Percentiles rank a stretch among this genome's conserved stretches.
These are phyloP conservation scores for Penicillium sp. DNA, from an alignment of 2,329 filamentous ascomycete genomes.

Conservation along the genomic window DNA sequence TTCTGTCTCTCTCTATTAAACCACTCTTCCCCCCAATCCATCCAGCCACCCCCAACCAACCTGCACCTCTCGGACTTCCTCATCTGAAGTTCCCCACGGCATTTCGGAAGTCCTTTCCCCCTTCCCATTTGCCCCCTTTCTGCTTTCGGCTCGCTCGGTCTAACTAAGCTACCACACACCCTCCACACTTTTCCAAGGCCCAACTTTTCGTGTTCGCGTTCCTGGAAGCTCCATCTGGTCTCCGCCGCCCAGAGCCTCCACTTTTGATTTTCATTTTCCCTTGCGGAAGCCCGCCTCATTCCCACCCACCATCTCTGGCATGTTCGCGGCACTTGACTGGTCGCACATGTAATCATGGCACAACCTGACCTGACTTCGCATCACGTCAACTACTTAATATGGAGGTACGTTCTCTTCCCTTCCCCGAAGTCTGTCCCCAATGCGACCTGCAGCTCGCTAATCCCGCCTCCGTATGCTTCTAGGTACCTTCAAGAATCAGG, in stretches of 20 bases:
- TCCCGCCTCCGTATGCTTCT: slow-evolving; percentile 12
- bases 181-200: slow-evolving; percentile 1
- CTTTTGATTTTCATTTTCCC: slow-evolving; percentile 32
- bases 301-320: slow-evolving; percentile 32
- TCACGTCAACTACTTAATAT: slow-evolving; percentile 71
- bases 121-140: slow-evolving; percentile 8
- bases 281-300: slow-evolving; percentile 34
- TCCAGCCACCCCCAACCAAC: background rate
- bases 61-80: slow-evolving; percentile 6
- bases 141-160: slow-evolving; percentile 16
- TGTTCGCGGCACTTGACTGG: slow-evolving; percentile 31
- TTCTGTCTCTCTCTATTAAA: background rate
- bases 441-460: slow-evolving; percentile 18
- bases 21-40: background rate
- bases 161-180: background rate
- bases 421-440: slow-evolving; percentile 14
- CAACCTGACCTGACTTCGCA: slow-evolving; percentile 52
- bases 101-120: background rate
- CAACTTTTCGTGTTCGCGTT: slow-evolving; percentile 10
- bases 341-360: slow-evolving; percentile 51
- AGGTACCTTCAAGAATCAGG: slow-evolving; percentile 62
- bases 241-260: slow-evolving; percentile 20
- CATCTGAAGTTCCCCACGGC: slow-evolving; percentile 2
- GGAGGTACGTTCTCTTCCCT: slow-evolving; percentile 57
- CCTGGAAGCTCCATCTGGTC: slow-evolving; percentile 20